Conservation (phyloP, 345 rosid species). For the Rhodomyrtus tomentosa region DNA sequence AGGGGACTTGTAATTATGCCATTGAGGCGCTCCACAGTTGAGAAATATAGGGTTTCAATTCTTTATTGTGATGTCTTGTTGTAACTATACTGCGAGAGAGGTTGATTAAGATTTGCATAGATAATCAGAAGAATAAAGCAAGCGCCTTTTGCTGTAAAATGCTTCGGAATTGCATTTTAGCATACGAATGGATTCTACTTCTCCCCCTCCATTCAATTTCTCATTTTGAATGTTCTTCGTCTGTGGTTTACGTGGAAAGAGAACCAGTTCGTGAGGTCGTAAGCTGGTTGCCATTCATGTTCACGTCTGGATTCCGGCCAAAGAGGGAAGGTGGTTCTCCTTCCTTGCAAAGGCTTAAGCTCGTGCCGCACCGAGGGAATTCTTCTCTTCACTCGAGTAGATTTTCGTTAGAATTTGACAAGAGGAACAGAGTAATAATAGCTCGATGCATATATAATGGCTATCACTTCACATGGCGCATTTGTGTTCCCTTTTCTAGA, state of each 20-base stretch:
- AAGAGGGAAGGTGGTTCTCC: background rate
- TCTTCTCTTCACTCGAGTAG: background rate
- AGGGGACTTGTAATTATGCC: conserved; percentile 38
- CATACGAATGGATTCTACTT: background rate
- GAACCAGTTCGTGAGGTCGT: background rate
- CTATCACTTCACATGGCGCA: too few species aligned
- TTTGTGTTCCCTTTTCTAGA: background rate
- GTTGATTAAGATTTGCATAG: background rate
- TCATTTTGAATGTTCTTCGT: background rate
- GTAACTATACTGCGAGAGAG: background rate
- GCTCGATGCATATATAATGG: too few species aligned
- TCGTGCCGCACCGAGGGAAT: background rate
- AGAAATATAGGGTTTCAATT: conserved; percentile 1
- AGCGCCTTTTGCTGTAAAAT: conserved; percentile 4
- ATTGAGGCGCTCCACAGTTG: conserved; percentile 13
- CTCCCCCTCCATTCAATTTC: background rate
- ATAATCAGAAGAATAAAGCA: conserved; percentile 33
- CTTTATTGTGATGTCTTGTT: background rate
- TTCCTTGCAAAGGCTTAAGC: too few species aligned
- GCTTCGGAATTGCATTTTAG: background rate
- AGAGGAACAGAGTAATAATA: background rate
- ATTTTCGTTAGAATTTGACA: background rate
- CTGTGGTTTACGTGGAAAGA: background rate
- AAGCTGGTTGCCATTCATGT: background rate
- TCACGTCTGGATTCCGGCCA: background rate